Conservation (phyloP, 306 rosid genomes). For the Clitoria ternatea region DNA sequence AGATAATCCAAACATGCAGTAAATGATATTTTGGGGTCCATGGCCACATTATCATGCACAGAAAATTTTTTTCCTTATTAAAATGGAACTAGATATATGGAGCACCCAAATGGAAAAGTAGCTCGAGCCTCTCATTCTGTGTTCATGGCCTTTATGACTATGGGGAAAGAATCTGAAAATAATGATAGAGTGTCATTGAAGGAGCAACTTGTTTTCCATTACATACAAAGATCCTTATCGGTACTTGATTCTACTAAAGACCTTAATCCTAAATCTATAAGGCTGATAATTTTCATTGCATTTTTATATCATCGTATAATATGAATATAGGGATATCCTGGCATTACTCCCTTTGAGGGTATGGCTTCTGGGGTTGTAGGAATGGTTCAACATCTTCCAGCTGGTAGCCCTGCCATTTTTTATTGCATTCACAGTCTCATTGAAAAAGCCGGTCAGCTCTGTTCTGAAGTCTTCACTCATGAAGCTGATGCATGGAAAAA, state of each 20-base stretch:
- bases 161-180: slow-evolving; percentile 55
- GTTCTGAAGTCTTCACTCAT: slow-evolving; percentile 41
- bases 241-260: slow-evolving; percentile 36
- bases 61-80: slow-evolving; percentile 38
- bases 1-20: background rate
- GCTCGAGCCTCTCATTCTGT: slow-evolving; percentile 83
- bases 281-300: background rate
- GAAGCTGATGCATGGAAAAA: slow-evolving; percentile 66
- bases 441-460: slow-evolving; percentile 57
- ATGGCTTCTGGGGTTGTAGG: slow-evolving; percentile 91
- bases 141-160: slow-evolving; percentile 60
- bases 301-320: slow-evolving; percentile 10
- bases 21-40: slow-evolving; percentile 14
- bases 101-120: slow-evolving; percentile 80
- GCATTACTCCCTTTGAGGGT: slow-evolving; percentile 87
- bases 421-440: slow-evolving; percentile 67
- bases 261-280: slow-evolving; percentile 1
- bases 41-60: slow-evolving; percentile 3
- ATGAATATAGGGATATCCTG: slow-evolving; percentile 73
- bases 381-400: slow-evolving; percentile 77
- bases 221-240: slow-evolving; percentile 66
- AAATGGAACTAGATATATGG: slow-evolving; percentile 66
- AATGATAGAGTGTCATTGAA: slow-evolving; percentile 52
- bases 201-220: slow-evolving; percentile 91
- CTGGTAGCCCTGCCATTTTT: slow-evolving; percentile 86